These are phyloP conservation scores for Vitis rotundifolia DNA, from an alignment of 164 flowering plant species.

Conservation along the genomic window DNA sequence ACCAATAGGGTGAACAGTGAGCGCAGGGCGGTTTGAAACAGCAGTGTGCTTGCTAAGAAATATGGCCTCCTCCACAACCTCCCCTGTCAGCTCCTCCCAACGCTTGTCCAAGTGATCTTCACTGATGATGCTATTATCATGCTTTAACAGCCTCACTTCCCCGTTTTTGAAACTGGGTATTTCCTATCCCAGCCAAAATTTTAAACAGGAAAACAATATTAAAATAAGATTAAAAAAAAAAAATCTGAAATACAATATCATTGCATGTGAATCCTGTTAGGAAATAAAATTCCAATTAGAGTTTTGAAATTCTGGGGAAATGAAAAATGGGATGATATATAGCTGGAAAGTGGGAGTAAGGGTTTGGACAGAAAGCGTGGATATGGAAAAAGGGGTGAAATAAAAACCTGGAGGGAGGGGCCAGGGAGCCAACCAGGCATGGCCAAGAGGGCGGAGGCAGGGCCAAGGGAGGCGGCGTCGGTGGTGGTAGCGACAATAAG, in stretches of 20 bases:
- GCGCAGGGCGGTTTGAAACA: slow-evolving; percentile 81
- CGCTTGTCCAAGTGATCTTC: slow-evolving; percentile 81
- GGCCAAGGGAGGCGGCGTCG: slow-evolving; percentile 86
- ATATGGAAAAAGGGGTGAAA: not conserved
- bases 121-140: slow-evolving; percentile 57
- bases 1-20: slow-evolving; percentile 96
- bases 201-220: no score
- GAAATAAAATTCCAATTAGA: no score
- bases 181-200: slow-evolving; percentile 24
- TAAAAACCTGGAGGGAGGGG: slow-evolving; percentile 51
- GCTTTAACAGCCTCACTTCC: slow-evolving; percentile 62
- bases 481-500: slow-evolving; percentile 76
- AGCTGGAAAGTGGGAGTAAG: no score
- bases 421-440: slow-evolving; percentile 89
- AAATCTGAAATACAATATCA: not conserved
- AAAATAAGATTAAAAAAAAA: not conserved
- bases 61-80: slow-evolving; percentile 69
- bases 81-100: slow-evolving; percentile 80
- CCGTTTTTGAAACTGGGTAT: slow-evolving; percentile 59
- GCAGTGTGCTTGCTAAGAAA: slow-evolving; percentile 87
- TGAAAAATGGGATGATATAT: no score
- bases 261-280: no score
- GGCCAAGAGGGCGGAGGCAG: slow-evolving; percentile 71
- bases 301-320: no score
- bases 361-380: no score